Base-by-base conservation (phyloP, 176 grass and related monocot genomes). In the Tillandsia leiboldiana region DNA sequence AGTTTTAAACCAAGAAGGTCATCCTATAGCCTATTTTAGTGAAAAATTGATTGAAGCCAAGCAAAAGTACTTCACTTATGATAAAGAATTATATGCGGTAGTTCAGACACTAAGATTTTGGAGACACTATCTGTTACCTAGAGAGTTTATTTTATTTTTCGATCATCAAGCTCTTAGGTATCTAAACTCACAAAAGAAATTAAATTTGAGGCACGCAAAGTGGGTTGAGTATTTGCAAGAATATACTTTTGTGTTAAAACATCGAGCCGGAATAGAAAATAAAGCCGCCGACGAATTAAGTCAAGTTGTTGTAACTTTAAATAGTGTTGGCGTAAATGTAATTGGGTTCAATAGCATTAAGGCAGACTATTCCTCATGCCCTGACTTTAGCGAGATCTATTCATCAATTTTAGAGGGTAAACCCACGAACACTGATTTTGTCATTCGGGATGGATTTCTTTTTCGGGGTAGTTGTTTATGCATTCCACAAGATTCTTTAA, bases 151-250 rank as follows among this genome's bases (percentile, higher is more conserved):
- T 11, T 57, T 72, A 11, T 27, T 47, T 26, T 18, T 12, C 0
- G 13, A 72, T 58, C 14, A 72, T 72, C 4, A 73, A 13, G 58
- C 70, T 11, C 22, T 63, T 1, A 73, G 26, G 9, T 10, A 63
- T 20, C 6, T 73, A 1, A 73, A 73, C 12, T 53, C 27, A 5
- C 53, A 73, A 49, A 10, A 27, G 2, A 73, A 73, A 12, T 47
- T 59, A 8, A 59, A 59, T 48, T 0, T 9, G 10, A 6, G 3
- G 1, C 26, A 72, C 23, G 20, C 29, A 9, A 17, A 24, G 0
- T 73, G 71, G 54, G 7, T 73, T 4, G 9, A 73, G 14, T 73
- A 49, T 11, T 22, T 73, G 59, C 29, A 73, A 13, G 9, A 3
- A 24, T 73, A 49, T 48, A 1, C 28, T 22, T 50, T 12, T 26